phyloP scores from a whole-genome alignment of 306 rosid genomes.

The Comarum palustre region DNA sequence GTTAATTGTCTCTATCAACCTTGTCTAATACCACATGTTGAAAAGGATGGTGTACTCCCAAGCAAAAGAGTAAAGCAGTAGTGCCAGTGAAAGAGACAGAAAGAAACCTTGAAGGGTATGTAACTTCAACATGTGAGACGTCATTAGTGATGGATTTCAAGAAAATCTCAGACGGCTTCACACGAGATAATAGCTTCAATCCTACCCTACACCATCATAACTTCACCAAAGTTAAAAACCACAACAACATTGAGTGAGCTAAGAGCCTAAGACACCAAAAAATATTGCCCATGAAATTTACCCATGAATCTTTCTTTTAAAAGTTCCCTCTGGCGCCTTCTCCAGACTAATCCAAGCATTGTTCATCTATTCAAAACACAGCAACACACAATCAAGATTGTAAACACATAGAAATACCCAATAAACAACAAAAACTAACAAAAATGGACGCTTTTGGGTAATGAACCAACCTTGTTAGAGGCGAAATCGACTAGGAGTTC shows the following conservation, averaged over 20 bases:
- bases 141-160: slow-evolving; percentile 78
- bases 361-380: slow-evolving; percentile 55
- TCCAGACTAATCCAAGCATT: slow-evolving; percentile 70
- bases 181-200: slow-evolving; percentile 69
- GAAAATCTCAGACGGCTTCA: slow-evolving; percentile 86
- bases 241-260: not conserved
- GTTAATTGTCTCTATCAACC: not conserved
- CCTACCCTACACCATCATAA: slow-evolving; percentile 56
- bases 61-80: not conserved
- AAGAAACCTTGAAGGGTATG: slow-evolving; percentile 80
- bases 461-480: slow-evolving; percentile 51
- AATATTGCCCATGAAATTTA: slow-evolving; percentile 2
- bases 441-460: not conserved
- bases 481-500: slow-evolving; percentile 57
- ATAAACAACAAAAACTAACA: not conserved
- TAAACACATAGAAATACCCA: not conserved
- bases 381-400: not conserved
- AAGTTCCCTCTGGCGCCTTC: slow-evolving; percentile 59
- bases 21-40: not conserved
- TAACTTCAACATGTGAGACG: slow-evolving; percentile 60
- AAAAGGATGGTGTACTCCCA: not conserved
- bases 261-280: slow-evolving; percentile 1
- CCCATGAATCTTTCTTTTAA: slow-evolving; percentile 79
- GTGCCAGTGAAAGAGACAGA: slow-evolving; percentile 17
- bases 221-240: not conserved